Conservation (phyloP, 108 stramenopile genomes). For the Conticribra weissflogii region DNA sequence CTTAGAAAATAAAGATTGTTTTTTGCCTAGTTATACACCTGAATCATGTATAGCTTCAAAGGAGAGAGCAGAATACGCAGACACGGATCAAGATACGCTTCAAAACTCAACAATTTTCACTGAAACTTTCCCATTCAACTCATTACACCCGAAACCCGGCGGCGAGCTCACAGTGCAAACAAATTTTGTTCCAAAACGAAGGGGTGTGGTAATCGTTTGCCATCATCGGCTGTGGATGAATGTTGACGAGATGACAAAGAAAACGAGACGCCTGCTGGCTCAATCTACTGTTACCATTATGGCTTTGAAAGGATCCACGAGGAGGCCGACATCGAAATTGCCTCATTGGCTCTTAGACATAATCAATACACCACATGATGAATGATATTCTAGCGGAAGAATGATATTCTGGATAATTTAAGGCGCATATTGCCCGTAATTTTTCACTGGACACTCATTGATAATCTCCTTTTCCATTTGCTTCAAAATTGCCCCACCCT, state of each 20-base stretch:
- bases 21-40: not conserved
- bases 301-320: conserved; percentile 51
- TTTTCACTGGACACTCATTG: conserved; percentile 28
- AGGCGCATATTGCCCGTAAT: conserved; percentile 4
- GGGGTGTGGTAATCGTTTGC: conserved; percentile 69
- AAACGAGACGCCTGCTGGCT: conserved; percentile 36
- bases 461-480: conserved; percentile 29
- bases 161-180: conserved; percentile 48
- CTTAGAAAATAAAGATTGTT: conserved; percentile 10
- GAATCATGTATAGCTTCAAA: conserved; percentile 5
- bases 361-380: conserved; percentile 3
- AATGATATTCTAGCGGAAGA: too few species aligned
- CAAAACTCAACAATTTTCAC: too few species aligned
- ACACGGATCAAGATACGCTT: not conserved
- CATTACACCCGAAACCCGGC: conserved; percentile 14
- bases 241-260: conserved; percentile 8
- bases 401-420: too few species aligned
- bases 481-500: conserved; percentile 24
- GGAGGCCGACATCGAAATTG: conserved; percentile 56
- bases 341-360: conserved; percentile 55
- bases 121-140: too few species aligned
- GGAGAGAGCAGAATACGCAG: not conserved
- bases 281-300: conserved; percentile 61
- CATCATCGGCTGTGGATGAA: conserved; percentile 46
- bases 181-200: conserved; percentile 41